A percentile compares a stretch with the other conserved stretches of the same genome.
Conservation (phyloP, 805 yeast species). For the Ogataea henricii region DNA sequence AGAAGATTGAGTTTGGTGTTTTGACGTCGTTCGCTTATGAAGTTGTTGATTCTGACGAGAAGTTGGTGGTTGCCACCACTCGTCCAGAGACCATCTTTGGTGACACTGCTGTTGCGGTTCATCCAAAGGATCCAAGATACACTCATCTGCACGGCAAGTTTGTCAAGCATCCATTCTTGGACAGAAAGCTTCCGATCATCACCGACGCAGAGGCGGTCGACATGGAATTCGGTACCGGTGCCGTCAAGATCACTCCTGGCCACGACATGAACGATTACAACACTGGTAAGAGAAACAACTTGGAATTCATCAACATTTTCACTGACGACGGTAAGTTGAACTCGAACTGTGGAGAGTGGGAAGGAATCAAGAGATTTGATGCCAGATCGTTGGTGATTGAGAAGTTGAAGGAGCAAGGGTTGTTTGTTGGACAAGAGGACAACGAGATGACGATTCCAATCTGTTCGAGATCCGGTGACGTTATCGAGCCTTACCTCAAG, state of each 20-base stretch:
- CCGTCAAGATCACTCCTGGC: slow-evolving; percentile 98
- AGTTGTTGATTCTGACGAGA: slow-evolving; percentile 84
- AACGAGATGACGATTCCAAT: slow-evolving; percentile 94
- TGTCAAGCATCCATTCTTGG: slow-evolving; percentile 87
- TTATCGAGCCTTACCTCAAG: slow-evolving; percentile 93
- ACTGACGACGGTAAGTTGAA: slow-evolving; percentile 92
- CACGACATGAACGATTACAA: slow-evolving; percentile 96
- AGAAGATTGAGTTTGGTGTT: slow-evolving; percentile 93
- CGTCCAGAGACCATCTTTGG: slow-evolving; percentile 99
- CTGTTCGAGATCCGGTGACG: slow-evolving; percentile 95
- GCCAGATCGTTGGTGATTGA: slow-evolving; percentile 87
- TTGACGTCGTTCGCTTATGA: slow-evolving; percentile 93
- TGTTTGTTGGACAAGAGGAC: slow-evolving; percentile 82
- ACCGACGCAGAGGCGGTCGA: slow-evolving; percentile 94
- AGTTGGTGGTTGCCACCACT: slow-evolving; percentile 90
- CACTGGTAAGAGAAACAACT: slow-evolving; percentile 91
- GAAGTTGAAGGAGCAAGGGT: slow-evolving; percentile 69
- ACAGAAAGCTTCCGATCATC: slow-evolving; percentile 82
- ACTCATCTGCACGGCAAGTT: slow-evolving; percentile 92
- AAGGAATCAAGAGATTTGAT: slow-evolving; percentile 89
- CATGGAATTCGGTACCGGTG: slow-evolving; percentile 99
- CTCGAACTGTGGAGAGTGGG: slow-evolving; percentile 91
- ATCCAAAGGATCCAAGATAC: slow-evolving; percentile 92
- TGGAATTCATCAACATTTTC: slow-evolving; percentile 85
- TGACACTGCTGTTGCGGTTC: slow-evolving; percentile 97